phyloP scores from a whole-genome alignment of 1,139 yeast species.

The Candida dubliniensis region DNA sequence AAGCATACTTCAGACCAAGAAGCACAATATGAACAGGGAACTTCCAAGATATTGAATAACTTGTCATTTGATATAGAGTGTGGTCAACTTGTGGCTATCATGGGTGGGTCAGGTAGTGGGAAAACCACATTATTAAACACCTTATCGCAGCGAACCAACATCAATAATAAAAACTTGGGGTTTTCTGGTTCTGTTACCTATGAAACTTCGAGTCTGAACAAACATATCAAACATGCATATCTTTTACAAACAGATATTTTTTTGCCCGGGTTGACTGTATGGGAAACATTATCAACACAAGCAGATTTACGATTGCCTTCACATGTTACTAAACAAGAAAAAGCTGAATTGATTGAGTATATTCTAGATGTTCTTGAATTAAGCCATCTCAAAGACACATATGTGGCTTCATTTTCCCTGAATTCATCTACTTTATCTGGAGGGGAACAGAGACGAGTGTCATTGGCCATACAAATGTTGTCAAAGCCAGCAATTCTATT shows the following conservation, averaged over 20 bases:
- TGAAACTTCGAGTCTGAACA: constrained; percentile 8
- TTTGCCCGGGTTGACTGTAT: constrained; percentile 67
- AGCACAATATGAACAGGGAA: background rate
- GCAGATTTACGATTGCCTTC: constrained; percentile 66
- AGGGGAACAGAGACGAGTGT: constrained; percentile 78
- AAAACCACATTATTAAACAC: constrained; percentile 79
- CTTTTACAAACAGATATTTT: constrained; percentile 77
- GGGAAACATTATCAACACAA: constrained; percentile 67
- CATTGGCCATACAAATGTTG: constrained; percentile 75
- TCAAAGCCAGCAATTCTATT: constrained; percentile 76
- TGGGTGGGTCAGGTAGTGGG: constrained; percentile 88
- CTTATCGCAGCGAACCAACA: constrained; percentile 59
- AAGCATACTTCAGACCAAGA: constrained; percentile 1
- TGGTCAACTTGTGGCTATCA: constrained; percentile 62
- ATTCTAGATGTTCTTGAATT: constrained; percentile 62
- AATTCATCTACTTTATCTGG: constrained; percentile 65
- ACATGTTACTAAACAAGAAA: constrained; percentile 37
- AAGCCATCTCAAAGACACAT: constrained; percentile 57
- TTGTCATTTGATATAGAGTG: constrained; percentile 56
- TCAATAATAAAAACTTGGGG: constrained; percentile 28
- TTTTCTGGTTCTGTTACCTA: constrained; percentile 34
- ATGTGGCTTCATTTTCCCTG: constrained; percentile 47
- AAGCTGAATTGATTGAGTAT: constrained; percentile 54
- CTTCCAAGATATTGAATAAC: constrained; percentile 32
- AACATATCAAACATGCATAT: constrained; percentile 55